A percentile compares a stretch with the other conserved stretches of the same genome.
Evolutionary conservation across 2,329 filamentous ascomycete genomes (phyloP).

Genomic region (Penicillium frequentans): DNA sequence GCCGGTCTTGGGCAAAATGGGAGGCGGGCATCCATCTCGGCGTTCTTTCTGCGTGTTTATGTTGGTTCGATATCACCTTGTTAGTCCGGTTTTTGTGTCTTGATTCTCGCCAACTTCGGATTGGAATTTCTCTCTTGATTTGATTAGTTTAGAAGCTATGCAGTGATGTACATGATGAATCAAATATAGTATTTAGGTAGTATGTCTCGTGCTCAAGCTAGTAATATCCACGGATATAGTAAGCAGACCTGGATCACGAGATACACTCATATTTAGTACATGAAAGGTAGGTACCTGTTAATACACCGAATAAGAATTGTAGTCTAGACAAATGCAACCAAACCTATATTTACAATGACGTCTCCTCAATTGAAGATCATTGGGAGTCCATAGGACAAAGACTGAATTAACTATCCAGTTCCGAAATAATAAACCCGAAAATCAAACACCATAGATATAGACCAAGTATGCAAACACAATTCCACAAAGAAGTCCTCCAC

Average conservation of each 20-base stretch:
- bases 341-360: neutral
- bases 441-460: neutral
- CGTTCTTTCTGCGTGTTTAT: constrained; percentile 11
- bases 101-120: neutral
- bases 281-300: no score
- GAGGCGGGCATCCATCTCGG: constrained; percentile 17
- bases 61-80: neutral
- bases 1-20: constrained; percentile 1
- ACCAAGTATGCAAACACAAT: neutral
- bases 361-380: no score
- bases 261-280: neutral
- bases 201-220: neutral
- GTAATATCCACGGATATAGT: neutral
- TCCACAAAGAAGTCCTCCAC: neutral
- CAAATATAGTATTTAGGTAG: constrained; percentile 1
- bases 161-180: constrained; percentile 12
- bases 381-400: neutral
- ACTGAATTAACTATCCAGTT: neutral
- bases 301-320: no score
- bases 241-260: neutral
- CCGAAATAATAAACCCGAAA: neutral
- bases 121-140: constrained; percentile 1
- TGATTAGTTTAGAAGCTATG: neutral
- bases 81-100: constrained; percentile 1
- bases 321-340: neutral